A percentile compares a stretch with the other conserved stretches of the same genome.
phyloP scores from a whole-genome alignment of 2,329 filamentous ascomycete genomes.

The Trichoderma breve region DNA sequence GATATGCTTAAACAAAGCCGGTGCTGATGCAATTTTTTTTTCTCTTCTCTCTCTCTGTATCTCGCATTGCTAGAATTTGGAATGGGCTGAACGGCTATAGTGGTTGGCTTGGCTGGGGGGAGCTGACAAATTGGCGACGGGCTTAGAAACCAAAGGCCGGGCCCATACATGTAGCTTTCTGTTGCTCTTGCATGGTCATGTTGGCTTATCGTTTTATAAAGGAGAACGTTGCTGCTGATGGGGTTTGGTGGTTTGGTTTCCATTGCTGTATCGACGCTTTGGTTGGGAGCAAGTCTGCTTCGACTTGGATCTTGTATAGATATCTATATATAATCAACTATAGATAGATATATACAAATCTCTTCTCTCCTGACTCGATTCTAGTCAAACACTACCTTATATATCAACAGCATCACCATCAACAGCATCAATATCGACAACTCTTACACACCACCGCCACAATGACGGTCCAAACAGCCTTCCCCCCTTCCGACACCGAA shows the following conservation, averaged over 20 bases:
- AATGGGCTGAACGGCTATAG: not conserved
- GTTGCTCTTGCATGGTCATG: not conserved
- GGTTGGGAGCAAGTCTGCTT: not conserved
- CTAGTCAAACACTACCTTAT: not conserved
- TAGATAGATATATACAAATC: not conserved
- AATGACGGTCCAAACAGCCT: not conserved
- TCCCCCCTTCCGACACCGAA: not conserved
- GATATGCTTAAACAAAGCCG: not conserved
- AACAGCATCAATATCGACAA: not conserved
- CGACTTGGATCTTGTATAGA: not conserved
- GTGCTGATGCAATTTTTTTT: not conserved
- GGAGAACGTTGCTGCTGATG: not conserved
- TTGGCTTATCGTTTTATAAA: not conserved
- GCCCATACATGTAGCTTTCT: not conserved
- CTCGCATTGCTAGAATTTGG: too few species aligned
- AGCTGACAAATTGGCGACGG: not conserved
- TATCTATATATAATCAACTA: not conserved
- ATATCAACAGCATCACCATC: not conserved
- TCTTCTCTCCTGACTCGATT: not conserved
- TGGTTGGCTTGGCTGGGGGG: not conserved
- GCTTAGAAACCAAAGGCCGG: not conserved
- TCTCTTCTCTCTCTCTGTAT: not conserved
- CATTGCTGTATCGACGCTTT: not conserved
- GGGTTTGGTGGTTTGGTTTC: not conserved
- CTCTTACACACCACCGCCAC: not conserved